Percentiles rank a stretch among this genome's conserved stretches.
phyloP scores from a whole-genome alignment of 441 rosid genomes.

The Macaranga tanarius region DNA sequence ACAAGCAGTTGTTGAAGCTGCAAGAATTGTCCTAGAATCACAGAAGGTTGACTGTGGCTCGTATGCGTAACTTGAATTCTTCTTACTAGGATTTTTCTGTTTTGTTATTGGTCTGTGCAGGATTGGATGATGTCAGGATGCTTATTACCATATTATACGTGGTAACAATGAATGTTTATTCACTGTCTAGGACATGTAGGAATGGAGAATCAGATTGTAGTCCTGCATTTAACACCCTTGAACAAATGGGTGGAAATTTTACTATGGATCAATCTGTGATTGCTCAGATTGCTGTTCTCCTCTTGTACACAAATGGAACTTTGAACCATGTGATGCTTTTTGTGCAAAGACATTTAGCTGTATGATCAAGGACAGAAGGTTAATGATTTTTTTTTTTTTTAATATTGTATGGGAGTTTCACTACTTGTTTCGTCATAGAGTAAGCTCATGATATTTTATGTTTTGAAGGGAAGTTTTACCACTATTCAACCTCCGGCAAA shows the following conservation, averaged over 20 bases:
- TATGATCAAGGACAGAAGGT: no score
- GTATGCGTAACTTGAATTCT: constrained; percentile 12
- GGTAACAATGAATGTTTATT: neutral
- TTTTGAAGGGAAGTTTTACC: no score
- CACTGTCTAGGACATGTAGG: neutral
- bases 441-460: no score
- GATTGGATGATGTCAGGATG: neutral
- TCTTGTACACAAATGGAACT: no score
- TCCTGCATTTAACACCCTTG: neutral
- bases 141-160: neutral
- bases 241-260: neutral
- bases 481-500: no score
- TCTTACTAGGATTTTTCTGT: neutral
- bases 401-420: no score
- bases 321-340: no score
- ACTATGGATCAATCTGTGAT: neutral
- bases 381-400: no score
- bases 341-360: no score
- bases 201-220: neutral
- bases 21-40: constrained; percentile 58
- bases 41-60: constrained; percentile 39
- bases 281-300: neutral
- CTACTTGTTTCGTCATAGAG: no score
- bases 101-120: neutral
- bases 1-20: constrained; percentile 59